phyloP scores from a whole-genome alignment of 352 stramenopile genomes.

The Phytophthora quininea region DNA sequence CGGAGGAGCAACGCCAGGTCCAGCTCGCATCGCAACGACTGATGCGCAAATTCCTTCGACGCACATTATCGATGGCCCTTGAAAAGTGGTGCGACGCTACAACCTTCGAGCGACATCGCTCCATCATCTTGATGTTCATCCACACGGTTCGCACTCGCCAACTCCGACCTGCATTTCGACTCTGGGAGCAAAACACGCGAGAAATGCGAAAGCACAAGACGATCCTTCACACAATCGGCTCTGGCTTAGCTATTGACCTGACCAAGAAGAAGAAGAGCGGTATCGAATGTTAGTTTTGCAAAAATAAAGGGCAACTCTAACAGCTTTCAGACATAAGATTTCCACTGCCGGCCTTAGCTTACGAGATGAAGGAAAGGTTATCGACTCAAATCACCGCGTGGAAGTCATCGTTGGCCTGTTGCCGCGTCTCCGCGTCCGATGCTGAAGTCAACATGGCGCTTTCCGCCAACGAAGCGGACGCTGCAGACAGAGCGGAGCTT shows the following conservation, averaged over 20 bases:
- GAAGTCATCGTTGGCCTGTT: constrained; percentile 30
- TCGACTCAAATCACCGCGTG: constrained; percentile 43
- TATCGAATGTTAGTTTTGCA: constrained; percentile 75
- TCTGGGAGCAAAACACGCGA: constrained; percentile 53
- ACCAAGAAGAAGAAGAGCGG: constrained; percentile 66
- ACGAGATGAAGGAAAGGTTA: background rate
- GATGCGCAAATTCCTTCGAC: constrained; percentile 50
- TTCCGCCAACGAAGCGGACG: constrained; percentile 45
- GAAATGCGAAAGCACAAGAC: constrained; percentile 56
- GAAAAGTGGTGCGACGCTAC: constrained; percentile 54
- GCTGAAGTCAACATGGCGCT: constrained; percentile 37
- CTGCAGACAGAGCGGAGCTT: constrained; percentile 41
- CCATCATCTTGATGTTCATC: constrained; percentile 52
- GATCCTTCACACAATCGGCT: constrained; percentile 48
- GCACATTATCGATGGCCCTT: constrained; percentile 44
- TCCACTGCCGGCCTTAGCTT: too few relatives aligned
- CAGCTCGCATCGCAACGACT: constrained; percentile 54
- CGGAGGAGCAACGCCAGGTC: constrained; percentile 49
- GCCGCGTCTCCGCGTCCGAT: constrained; percentile 20
- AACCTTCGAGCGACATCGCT: constrained; percentile 49
- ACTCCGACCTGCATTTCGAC: constrained; percentile 59
- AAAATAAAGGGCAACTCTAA: constrained; percentile 38
- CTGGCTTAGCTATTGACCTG: constrained; percentile 62
- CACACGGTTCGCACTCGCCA: constrained; percentile 51
- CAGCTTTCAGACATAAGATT: background rate